phyloP scores from a whole-genome alignment of 2,329 filamentous ascomycete species.

The Stagonosporopsis vannaccii region DNA sequence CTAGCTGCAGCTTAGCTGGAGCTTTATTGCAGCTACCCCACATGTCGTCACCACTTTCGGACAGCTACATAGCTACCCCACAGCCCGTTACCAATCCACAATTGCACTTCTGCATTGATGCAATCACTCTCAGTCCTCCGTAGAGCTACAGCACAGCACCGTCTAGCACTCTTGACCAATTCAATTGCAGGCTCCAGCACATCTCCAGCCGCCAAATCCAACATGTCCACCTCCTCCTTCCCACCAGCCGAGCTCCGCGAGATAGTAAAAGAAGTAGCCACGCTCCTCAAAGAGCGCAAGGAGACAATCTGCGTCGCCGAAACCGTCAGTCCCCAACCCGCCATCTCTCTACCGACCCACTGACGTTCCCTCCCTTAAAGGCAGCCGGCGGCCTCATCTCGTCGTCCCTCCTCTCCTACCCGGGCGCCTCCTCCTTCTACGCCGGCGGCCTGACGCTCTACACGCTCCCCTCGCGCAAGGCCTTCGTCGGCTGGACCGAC shows the following conservation, averaged over 20 bases:
- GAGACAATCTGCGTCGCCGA: conserved; percentile 69
- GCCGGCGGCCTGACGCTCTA: conserved; percentile 69
- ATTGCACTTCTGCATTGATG: not conserved
- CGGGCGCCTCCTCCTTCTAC: conserved; percentile 66
- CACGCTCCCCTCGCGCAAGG: conserved; percentile 64
- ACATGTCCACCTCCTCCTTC: conserved; percentile 45
- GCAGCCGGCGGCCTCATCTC: conserved; percentile 70
- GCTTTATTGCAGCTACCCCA: conserved; percentile 24
- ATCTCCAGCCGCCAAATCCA: not conserved
- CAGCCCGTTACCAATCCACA: conserved; percentile 6
- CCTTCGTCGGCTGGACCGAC: conserved; percentile 68
- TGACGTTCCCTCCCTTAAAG: conserved; percentile 38
- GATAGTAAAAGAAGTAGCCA: conserved; percentile 59
- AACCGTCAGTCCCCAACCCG: conserved; percentile 53
- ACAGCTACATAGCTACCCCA: conserved; percentile 23
- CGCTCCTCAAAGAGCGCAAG: conserved; percentile 61
- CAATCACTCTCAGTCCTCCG: not conserved
- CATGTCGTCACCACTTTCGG: conserved; percentile 24
- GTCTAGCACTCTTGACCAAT: not conserved
- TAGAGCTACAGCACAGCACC: not conserved
- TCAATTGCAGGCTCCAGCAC: not conserved
- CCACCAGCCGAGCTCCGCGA: conserved; percentile 53
- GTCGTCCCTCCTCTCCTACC: conserved; percentile 63
- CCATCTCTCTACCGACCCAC: not conserved
- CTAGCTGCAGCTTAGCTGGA: not conserved